Evolutionary conservation across 495 filamentous ascomycete species (phyloP).

Genomic region (Talaromyces trachyspermus): DNA sequence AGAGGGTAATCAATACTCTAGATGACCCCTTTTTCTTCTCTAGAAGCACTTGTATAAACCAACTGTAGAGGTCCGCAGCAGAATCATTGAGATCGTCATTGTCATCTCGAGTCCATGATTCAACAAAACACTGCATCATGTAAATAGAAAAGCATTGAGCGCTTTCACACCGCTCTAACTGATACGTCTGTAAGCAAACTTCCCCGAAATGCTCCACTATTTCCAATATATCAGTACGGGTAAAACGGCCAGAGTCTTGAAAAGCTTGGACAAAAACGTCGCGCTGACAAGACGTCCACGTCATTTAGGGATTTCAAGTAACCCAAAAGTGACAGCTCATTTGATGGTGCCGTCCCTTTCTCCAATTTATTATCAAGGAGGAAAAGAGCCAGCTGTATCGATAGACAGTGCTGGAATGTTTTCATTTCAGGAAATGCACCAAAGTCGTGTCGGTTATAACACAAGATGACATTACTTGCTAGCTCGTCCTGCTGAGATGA

Average conservation of each 20-base stretch:
- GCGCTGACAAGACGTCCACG: conserved; percentile 51
- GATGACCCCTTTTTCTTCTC: conserved; percentile 58
- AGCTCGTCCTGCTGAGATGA: conserved; percentile 46
- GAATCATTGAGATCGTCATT: conserved; percentile 49
- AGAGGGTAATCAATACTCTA: conserved; percentile 56
- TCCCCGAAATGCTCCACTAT: conserved; percentile 50
- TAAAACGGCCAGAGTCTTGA: conserved; percentile 22
- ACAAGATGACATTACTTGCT: conserved; percentile 18
- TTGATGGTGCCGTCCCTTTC: conserved; percentile 23
- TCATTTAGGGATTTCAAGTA: conserved; percentile 51
- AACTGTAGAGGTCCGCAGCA: conserved; percentile 70
- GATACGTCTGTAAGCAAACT: conserved; percentile 53
- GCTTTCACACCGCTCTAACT: conserved; percentile 70
- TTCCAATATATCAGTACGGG: conserved; percentile 27
- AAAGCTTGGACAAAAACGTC: conserved; percentile 42
- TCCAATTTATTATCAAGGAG: conserved; percentile 21
- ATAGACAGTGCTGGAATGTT: conserved; percentile 32
- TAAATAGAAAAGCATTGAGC: conserved; percentile 62
- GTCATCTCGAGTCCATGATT: conserved; percentile 52
- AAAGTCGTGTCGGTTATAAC: conserved; percentile 22
- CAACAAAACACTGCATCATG: conserved; percentile 56
- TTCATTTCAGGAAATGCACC: conserved; percentile 21
- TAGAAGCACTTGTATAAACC: conserved; percentile 61
- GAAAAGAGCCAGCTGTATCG: conserved; percentile 29
- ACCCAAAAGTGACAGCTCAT: conserved; percentile 42